Base-by-base conservation (phyloP, 208 protist species). In the Blechomonas ayalai region DNA sequence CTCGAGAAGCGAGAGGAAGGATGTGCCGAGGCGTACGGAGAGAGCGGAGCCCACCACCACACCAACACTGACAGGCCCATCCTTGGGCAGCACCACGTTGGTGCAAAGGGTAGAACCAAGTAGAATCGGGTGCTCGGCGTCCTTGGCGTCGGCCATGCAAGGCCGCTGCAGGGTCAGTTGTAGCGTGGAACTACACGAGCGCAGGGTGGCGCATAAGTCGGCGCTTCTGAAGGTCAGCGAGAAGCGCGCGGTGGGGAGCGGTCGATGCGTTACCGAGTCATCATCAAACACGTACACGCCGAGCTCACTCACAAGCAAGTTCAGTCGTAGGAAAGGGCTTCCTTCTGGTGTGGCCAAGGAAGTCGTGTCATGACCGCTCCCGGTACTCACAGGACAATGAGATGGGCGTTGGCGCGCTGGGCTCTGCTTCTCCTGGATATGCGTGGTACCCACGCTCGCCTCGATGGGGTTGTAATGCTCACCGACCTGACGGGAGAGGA, bases 1-100 rank as follows among this genome's bases (percentile, higher is more conserved):
- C 61, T 92, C 79, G 6, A 87, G 52, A 22, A 92, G 54, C 53
- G 89, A 73, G 31, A 87, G 79, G 36, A 74, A 83, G 12, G 84
- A 62, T 15, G 84, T 92, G 39, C 80, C 79, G 23, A 89, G 31
- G 34, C 64, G 49, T 36, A 75, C 52, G n/a, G 44, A 60, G 27
- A 85, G 49, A 10, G 65, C 50, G 0, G 59, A 40, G 26, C 70
- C 44, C 5, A 73, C 34, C 29, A 56, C 12, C 12, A 82, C 42
- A 20, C 73, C 57, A 10, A 92, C 46, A 7, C 55, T 44, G 22
- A 73, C 37, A 2, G 51, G 47, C 7, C 68, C 64, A 16, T 51
- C 67, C 13, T 52, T 52, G 10, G 53, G 9, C n/a, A 74, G 34
- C 6, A 71, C 42, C 31, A 82, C 44, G 37, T 70, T 59, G 33